Percentiles rank a stretch among this genome's conserved stretches.
These are phyloP conservation scores for Gnomoniopsis sp. DNA, from an alignment of 2,329 filamentous ascomycete species.

Conservation along the genomic window DNA sequence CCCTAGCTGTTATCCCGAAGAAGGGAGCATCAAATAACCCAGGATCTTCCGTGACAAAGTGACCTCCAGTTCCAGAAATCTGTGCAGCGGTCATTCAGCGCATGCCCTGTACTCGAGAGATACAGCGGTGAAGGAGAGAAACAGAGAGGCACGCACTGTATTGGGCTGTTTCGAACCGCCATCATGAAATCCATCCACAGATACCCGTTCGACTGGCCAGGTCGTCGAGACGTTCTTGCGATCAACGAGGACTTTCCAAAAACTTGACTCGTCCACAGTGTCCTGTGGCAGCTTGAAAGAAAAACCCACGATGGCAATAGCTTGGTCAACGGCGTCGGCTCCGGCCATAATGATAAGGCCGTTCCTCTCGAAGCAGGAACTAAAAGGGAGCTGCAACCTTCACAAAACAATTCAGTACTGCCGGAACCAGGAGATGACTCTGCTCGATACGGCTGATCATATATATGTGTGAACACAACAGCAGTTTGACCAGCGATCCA, in stretches of 20 bases:
- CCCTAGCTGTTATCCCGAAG: slow-evolving; percentile 32
- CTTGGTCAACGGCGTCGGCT: too few species aligned
- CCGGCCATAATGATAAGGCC: too few species aligned
- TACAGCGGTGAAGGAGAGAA: background rate
- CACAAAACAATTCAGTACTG: too few species aligned
- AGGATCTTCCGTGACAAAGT: slow-evolving; percentile 33
- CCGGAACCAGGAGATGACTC: too few species aligned
- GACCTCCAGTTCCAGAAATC: slow-evolving; percentile 14
- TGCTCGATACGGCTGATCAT: too few species aligned
- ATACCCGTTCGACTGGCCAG: slow-evolving; percentile 31
- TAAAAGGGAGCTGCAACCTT: too few species aligned
- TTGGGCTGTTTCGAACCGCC: background rate
- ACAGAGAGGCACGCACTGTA: background rate
- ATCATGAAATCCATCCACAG: slow-evolving; percentile 23
- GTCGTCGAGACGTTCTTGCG: slow-evolving; percentile 28
- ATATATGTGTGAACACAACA: too few species aligned
- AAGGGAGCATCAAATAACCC: slow-evolving; percentile 36
- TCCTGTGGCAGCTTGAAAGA: slow-evolving; percentile 36
- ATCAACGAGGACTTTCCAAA: slow-evolving; percentile 33
- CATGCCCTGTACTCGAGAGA: background rate
- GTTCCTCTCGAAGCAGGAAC: too few species aligned
- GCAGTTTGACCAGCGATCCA: too few species aligned
- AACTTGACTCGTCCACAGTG: slow-evolving; percentile 25
- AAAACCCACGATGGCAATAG: slow-evolving; percentile 32
- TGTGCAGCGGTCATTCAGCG: background rate